Evolutionary conservation across 208 protist species (phyloP), one percentile per base, ranked within the genome.

Genomic region (Trypanosoma scelopori): DNA sequence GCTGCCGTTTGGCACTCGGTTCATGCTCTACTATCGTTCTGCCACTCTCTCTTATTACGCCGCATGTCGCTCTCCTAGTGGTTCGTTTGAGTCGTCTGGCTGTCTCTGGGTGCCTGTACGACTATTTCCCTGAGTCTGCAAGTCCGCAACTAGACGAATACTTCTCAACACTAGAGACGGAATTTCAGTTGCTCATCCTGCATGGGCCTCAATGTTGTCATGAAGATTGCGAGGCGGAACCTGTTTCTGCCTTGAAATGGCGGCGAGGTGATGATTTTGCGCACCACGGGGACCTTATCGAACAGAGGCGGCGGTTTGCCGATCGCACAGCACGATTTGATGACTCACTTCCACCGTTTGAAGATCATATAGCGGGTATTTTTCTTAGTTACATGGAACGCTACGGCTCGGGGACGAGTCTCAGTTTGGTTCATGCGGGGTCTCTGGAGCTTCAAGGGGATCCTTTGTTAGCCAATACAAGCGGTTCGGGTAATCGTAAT

Each of bases 1-100:
- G 70, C 20, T 76, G 70, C 48, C 70, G 70, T 16, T 48, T 76
- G 18, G 60, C 70, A 25, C 55, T 76, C 37, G 70, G 70, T 20
- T 76, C 70, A 5, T 64, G 56, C 32, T 41, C 42, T n/a, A 9
- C 37, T 41, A 52, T 43, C 18, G 5, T 42, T 41, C 46, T 73
- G 22, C 18, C 35, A 13, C 3, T 48, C 30, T n/a, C 68, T 2
- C 15, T 5, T 30, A 4, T 18, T n/a, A 11, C 9, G n/a, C 18
- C 58, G 20, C 13, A 13, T 18, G 20, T 28, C 25, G 64, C 70
- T 46, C 1, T 76, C 18, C 45, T 76, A 18, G 13, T 76, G n/a
- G 56, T 65, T 18, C 60, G 70, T 18, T 30, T 69, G 12, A 76
- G 70, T 35, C 60, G 70, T 5, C 51, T 76, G 20, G 60, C 70